Conservation (phyloP, 177 flowering plant genomes). For the Vitis hybrid region DNA sequence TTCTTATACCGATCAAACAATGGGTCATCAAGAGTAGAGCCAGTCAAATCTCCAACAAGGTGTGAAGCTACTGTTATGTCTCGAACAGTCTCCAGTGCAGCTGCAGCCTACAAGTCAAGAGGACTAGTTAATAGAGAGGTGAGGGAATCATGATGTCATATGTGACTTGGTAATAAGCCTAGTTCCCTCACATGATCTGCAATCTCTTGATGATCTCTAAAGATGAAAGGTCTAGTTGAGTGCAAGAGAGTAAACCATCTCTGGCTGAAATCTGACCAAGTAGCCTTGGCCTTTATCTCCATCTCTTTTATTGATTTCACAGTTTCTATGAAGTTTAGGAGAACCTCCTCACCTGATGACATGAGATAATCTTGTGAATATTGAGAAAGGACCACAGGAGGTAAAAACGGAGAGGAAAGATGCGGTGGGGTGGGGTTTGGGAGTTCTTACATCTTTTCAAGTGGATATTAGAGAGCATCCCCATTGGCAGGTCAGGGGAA, state of each 20-base stretch:
- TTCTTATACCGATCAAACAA: conserved; percentile 50
- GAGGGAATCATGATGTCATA: no score
- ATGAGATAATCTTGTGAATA: background rate
- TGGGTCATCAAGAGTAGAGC: conserved; percentile 72
- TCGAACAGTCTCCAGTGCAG: conserved; percentile 56
- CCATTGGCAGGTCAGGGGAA: conserved; percentile 63
- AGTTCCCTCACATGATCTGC: conserved; percentile 65
- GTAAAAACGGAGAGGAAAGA: background rate
- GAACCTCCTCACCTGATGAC: conserved; percentile 62
- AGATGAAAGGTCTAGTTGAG: conserved; percentile 61
- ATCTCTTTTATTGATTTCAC: conserved; percentile 38
- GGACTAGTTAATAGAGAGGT: background rate
- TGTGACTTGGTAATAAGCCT: background rate
- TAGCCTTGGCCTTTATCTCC: conserved; percentile 38
- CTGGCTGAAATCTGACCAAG: conserved; percentile 71
- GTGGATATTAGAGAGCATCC: conserved; percentile 66
- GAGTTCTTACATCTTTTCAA: conserved; percentile 54
- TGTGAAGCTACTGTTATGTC: conserved; percentile 68
- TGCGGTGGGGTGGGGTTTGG: background rate
- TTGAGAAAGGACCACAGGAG: background rate
- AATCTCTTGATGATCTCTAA: conserved; percentile 50
- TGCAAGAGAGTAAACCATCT: conserved; percentile 78
- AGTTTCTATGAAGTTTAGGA: conserved; percentile 43
- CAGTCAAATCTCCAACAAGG: conserved; percentile 72
- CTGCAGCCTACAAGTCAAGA: conserved; percentile 47